These are phyloP conservation scores for Clarkia xantiana DNA, from an alignment of 345 rosid species.

Conservation along the genomic window DNA sequence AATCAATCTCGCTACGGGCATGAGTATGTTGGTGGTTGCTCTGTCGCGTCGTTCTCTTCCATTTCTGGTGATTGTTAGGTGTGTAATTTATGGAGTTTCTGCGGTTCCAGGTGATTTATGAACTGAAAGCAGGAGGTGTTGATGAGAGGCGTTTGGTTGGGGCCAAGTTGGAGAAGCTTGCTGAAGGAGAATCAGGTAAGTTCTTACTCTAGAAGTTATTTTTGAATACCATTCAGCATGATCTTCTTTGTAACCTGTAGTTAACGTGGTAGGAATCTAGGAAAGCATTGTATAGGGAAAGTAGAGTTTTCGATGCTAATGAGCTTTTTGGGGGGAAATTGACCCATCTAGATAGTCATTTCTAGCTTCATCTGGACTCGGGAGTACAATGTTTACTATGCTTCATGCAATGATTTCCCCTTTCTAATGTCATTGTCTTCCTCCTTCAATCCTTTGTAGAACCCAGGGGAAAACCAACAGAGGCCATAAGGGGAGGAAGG, in stretches of 20 bases:
- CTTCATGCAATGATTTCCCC: too few species aligned
- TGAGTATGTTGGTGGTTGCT: background rate
- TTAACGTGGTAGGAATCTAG: too few species aligned
- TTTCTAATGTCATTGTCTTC: background rate
- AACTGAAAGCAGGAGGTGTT: conserved; percentile 92
- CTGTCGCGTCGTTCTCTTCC: background rate
- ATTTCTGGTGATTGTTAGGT: background rate
- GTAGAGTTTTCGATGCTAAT: too few species aligned
- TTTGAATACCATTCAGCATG: too few species aligned
- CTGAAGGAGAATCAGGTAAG: conserved; percentile 86
- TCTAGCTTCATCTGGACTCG: too few species aligned
- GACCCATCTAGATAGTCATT: too few species aligned
- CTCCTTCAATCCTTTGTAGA: conserved; percentile 20
- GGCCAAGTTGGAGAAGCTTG: conserved; percentile 92
- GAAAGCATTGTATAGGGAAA: too few species aligned
- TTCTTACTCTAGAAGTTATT: too few species aligned
- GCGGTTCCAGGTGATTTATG: conserved; percentile 57
- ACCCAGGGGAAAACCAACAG: conserved; percentile 67
- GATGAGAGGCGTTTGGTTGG: conserved; percentile 96
- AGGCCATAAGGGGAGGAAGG: conserved; percentile 98
- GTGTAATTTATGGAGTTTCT: too few species aligned
- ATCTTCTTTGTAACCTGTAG: too few species aligned
- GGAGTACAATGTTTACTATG: too few species aligned
- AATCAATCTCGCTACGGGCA: background rate
- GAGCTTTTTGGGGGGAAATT: too few species aligned